Evolutionary conservation across 257 asterid genomes (phyloP).

Genomic region (Haberlea rhodopensis): DNA sequence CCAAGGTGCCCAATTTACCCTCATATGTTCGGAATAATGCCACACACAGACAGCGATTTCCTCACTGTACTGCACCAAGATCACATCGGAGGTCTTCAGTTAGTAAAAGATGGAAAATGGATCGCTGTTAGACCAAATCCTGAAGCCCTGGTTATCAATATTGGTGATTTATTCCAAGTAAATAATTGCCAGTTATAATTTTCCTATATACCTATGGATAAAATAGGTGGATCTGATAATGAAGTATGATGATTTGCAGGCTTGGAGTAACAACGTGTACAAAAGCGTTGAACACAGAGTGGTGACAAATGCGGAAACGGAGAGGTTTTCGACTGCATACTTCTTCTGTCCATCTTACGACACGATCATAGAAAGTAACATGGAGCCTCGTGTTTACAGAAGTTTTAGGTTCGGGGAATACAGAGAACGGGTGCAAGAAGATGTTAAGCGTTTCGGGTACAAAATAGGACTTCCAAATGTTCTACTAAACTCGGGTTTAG

Average conservation of each 20-base stretch:
- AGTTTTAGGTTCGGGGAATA: constrained; percentile 75
- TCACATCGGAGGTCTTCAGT: constrained; percentile 73
- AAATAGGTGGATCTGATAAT: not conserved
- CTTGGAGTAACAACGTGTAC: constrained; percentile 89
- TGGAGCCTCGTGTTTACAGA: constrained; percentile 55
- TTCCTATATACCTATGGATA: not conserved
- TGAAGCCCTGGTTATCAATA: constrained; percentile 64
- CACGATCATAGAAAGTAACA: constrained; percentile 45
- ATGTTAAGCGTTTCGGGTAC: constrained; percentile 67
- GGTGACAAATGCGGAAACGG: constrained; percentile 56
- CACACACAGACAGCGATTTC: constrained; percentile 88
- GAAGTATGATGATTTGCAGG: constrained; percentile 39
- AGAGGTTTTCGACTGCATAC: constrained; percentile 80
- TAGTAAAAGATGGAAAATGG: constrained; percentile 73
- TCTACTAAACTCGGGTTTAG: constrained; percentile 20
- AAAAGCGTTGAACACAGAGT: constrained; percentile 90
- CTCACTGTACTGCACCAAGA: constrained; percentile 81
- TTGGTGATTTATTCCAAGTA: constrained; percentile 90
- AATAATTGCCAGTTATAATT: too few relatives aligned
- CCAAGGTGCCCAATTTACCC: constrained; percentile 60
- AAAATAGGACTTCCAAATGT: constrained; percentile 79
- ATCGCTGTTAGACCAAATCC: constrained; percentile 78
- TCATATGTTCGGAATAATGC: constrained; percentile 55
- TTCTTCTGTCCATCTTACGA: constrained; percentile 84
- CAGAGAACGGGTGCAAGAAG: constrained; percentile 69